A percentile compares a stretch with the other conserved stretches of the same genome.
Conservation (phyloP, 192 early-diverging fungal species). For the Coemansia sp. region DNA sequence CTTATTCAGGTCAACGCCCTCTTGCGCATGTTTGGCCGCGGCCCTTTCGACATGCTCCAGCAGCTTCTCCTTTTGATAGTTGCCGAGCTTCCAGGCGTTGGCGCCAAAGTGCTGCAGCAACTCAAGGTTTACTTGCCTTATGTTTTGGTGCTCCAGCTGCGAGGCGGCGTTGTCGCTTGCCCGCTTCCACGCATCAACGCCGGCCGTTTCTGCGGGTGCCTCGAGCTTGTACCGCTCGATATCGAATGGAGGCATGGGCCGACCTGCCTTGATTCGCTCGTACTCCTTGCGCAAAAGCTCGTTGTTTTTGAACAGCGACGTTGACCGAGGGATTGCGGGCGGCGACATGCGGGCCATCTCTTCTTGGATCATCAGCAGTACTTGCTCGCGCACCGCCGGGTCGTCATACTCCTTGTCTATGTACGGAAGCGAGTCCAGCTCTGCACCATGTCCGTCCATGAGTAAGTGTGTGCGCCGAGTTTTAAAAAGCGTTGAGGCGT, state of each 20-base stretch:
- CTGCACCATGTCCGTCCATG: conserved; percentile 3
- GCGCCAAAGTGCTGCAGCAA: conserved; percentile 53
- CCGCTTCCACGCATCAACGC: conserved; percentile 25
- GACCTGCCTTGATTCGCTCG: conserved; percentile 36
- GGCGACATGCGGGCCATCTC: conserved; percentile 45
- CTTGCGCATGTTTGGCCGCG: conserved; percentile 12
- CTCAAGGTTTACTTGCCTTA: conserved; percentile 46
- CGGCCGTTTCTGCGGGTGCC: conserved; percentile 6
- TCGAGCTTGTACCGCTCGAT: conserved; percentile 46
- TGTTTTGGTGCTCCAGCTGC: conserved; percentile 53
- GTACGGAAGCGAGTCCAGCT: conserved; percentile 47
- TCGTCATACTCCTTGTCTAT: conserved; percentile 56
- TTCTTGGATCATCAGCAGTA: conserved; percentile 31
- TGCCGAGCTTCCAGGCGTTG: conserved; percentile 49
- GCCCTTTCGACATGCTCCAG: conserved; percentile 25
- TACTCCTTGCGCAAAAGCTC: conserved; percentile 45
- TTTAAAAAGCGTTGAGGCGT: neutral
- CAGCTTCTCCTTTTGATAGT: conserved; percentile 46
- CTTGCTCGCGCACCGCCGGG: conserved; percentile 19
- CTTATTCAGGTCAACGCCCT: conserved; percentile 38
- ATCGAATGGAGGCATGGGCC: conserved; percentile 33
- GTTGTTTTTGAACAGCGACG: conserved; percentile 36
- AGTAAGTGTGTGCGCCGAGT: neutral
- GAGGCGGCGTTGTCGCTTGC: conserved; percentile 47
- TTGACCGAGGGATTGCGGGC: conserved; percentile 25